Conservation (phyloP, 2,329 filamentous ascomycete genomes). For the Ceratocystis papillata region DNA sequence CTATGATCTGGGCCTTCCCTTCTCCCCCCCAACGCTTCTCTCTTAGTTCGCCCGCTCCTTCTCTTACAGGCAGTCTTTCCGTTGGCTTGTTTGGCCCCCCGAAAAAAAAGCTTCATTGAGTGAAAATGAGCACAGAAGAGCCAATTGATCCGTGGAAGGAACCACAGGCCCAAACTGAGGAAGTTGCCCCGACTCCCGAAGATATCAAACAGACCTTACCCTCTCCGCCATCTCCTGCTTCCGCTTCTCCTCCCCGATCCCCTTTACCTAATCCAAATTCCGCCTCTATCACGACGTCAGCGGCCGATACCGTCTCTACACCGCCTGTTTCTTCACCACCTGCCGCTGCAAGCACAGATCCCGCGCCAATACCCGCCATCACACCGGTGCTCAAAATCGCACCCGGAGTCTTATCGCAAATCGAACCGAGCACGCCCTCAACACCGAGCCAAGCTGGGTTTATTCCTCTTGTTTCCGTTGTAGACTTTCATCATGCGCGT, state of each 20-base stretch:
- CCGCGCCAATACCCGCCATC: background rate
- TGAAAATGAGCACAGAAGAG: conserved; percentile 22
- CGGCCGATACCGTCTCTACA: background rate
- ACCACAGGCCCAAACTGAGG: background rate
- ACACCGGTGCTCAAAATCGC: conserved; percentile 12
- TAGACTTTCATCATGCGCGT: conserved; percentile 73
- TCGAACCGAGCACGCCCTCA: conserved; percentile 22
- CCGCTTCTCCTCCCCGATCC: background rate
- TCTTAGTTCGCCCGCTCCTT: background rate
- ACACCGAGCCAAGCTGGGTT: conserved; percentile 36
- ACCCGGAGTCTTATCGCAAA: conserved; percentile 19
- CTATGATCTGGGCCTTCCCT: background rate
- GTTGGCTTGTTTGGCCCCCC: background rate
- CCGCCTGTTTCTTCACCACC: background rate
- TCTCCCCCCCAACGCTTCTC: background rate
- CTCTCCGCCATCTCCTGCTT: background rate
- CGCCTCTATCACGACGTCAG: background rate
- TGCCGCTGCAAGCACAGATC: background rate
- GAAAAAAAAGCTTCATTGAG: background rate
- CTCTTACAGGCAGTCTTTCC: background rate
- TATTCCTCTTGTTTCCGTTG: conserved; percentile 62
- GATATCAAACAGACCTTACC: background rate
- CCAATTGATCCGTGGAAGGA: conserved; percentile 24
- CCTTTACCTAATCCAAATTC: background rate
- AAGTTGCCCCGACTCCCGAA: background rate